Evolutionary conservation across 371 early-diverging fungal genomes (phyloP).

Genomic region (Syncephalastrum monosporum): DNA sequence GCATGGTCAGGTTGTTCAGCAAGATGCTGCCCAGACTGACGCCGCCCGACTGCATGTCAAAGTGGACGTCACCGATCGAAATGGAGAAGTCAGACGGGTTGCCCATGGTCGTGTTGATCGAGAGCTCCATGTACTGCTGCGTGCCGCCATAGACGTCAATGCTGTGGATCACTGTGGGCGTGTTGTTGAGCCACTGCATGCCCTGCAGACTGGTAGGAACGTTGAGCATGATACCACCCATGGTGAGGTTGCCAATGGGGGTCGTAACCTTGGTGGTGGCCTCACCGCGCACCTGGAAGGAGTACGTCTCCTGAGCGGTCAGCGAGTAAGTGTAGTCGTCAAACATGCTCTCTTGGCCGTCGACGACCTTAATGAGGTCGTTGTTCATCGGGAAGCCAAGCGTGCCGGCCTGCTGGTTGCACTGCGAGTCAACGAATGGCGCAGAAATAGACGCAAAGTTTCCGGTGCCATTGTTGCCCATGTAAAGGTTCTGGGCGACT

Average conservation of each 20-base stretch:
- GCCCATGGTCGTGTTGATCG: constrained; percentile 50
- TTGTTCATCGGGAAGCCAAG: constrained; percentile 43
- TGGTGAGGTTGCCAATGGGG: constrained; percentile 53
- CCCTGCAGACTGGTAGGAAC: constrained; percentile 52
- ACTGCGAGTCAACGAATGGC: constrained; percentile 38
- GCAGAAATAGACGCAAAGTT: constrained; percentile 44
- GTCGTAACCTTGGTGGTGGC: constrained; percentile 51
- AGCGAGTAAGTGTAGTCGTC: constrained; percentile 48
- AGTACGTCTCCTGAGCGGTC: constrained; percentile 37
- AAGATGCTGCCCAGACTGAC: constrained; percentile 46
- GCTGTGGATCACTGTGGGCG: constrained; percentile 49
- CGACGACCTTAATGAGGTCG: constrained; percentile 31
- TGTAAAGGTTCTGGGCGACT: constrained; percentile 41
- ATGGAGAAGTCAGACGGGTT: constrained; percentile 61
- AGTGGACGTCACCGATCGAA: constrained; percentile 46
- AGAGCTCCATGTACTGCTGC: constrained; percentile 39
- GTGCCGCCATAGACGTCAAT: constrained; percentile 60
- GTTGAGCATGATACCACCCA: constrained; percentile 55
- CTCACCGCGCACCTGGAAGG: constrained; percentile 47
- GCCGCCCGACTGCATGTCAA: constrained; percentile 40
- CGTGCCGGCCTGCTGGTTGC: constrained; percentile 42
- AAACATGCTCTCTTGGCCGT: constrained; percentile 37
- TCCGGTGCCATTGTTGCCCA: constrained; percentile 37
- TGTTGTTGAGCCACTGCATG: constrained; percentile 56
- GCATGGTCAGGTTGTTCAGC: constrained; percentile 41